These are phyloP conservation scores for Naganishia antarctica DNA, from an alignment of 768 basidiomycete species.

Conservation along the genomic window DNA sequence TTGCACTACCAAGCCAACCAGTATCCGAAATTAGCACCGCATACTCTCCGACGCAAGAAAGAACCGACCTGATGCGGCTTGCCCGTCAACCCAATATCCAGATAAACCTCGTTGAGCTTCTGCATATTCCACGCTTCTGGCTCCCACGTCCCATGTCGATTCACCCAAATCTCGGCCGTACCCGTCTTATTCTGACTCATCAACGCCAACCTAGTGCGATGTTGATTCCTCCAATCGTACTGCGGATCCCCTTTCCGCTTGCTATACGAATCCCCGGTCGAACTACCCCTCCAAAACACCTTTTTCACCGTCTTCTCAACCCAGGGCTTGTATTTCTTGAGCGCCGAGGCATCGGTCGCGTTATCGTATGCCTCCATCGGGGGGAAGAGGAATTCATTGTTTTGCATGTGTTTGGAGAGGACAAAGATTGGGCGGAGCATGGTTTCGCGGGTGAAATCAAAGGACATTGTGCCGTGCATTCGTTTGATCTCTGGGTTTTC, in stretches of 20 bases:
- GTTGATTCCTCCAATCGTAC: constrained; percentile 46
- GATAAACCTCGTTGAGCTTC: constrained; percentile 39
- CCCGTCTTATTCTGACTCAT: constrained; percentile 44
- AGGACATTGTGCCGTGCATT: constrained; percentile 42
- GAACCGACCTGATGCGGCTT: constrained; percentile 41
- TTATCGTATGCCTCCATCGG: constrained; percentile 45
- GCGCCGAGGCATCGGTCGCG: constrained; percentile 31
- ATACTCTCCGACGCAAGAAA: too few species aligned
- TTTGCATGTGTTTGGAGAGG: constrained; percentile 41
- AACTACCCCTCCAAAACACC: constrained; percentile 50
- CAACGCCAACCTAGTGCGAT: constrained; percentile 49
- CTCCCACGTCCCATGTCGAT: constrained; percentile 39
- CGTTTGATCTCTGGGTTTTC: constrained; percentile 35
- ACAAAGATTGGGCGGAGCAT: constrained; percentile 45
- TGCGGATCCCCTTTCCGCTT: constrained; percentile 35
- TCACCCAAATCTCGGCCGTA: constrained; percentile 40
- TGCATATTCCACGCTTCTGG: constrained; percentile 34
- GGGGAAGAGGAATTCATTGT: constrained; percentile 44
- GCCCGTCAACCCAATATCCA: constrained; percentile 47
- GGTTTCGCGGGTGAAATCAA: constrained; percentile 39
- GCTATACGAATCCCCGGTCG: constrained; percentile 45
- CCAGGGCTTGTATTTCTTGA: constrained; percentile 43
- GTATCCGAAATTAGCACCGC: too few species aligned
- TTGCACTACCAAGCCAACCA: too few species aligned
- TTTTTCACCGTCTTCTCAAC: constrained; percentile 47